Base-by-base conservation (phyloP, 495 filamentous ascomycete genomes). In the Penicillium cinerascens region DNA sequence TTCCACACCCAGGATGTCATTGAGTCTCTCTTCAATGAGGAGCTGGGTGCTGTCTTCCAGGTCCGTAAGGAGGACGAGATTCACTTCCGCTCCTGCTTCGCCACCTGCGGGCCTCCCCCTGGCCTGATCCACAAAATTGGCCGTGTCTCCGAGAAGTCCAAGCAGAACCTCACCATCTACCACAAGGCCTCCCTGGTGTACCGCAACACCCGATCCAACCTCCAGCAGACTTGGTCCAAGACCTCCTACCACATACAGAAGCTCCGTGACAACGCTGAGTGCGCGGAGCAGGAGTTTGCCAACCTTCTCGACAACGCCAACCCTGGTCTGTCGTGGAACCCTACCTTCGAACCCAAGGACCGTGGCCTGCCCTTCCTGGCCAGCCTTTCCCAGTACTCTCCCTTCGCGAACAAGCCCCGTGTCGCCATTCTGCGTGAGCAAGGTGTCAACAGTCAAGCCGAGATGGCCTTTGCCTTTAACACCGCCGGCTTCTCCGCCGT, bases 381-480 rank as follows among this genome's bases (percentile, higher is more conserved):
- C 37, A 81, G 85, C 50, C 76, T 93, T 36, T 71, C 71, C 11
- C 79, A 75, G 21, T 59, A 70, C 41, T 79, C 82, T n/a, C 80
- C 83, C 48, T 85, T 93, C 66, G 76, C 72, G 61, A 83, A 83
- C 59, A 83, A 78, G 57, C 95, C 95, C 5, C 83, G 87, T 26
- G 92, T 98, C 26, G 93, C 93, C 33, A 96, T 98, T 60, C 83
- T 98, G 15, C 78, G 95, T 57, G 93, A 97, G 65, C 89, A 97
- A 70, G 93, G 93, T 60, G 87, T 95, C 55, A 97, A 98, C 73
- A 89, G 91, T 33, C 85, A 97, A 61, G 85, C 90, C 16, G 93
- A 98, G 67, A 97, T 98, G 88, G 93, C 93, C 5, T 97, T 95
- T 56, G 92, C 92, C 47, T 98, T 98, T 81, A 83, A 87, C 62